These are phyloP conservation scores for Karstenula rhodostoma DNA, from an alignment of 2,329 filamentous ascomycete species.

Conservation along the genomic window DNA sequence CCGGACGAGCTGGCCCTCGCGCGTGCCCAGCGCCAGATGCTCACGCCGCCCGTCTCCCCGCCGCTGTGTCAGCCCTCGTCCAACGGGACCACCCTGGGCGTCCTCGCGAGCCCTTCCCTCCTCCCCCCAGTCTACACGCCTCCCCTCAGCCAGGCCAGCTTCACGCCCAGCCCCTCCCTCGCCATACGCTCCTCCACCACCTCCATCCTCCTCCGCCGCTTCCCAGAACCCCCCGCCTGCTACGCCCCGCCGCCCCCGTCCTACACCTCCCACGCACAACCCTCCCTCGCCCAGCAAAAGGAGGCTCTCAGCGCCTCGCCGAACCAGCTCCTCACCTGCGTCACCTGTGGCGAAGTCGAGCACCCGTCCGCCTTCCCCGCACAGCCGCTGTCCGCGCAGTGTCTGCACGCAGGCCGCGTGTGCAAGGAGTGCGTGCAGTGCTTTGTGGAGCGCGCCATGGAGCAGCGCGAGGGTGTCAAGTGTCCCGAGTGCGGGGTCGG, in stretches of 20 bases:
- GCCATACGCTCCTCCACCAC: slow-evolving; percentile 8
- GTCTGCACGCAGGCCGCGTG: slow-evolving; percentile 39
- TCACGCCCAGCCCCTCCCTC: not conserved
- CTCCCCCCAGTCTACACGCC: not conserved
- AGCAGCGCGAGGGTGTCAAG: slow-evolving; percentile 28
- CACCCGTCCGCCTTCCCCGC: slow-evolving; percentile 30
- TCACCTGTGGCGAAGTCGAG: slow-evolving; percentile 36
- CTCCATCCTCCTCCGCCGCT: not conserved
- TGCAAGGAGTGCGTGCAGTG: slow-evolving; percentile 37
- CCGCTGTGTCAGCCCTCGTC: slow-evolving; percentile 6
- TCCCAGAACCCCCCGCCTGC: not conserved
- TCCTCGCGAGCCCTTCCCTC: not conserved
- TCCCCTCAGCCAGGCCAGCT: not conserved
- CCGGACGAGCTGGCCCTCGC: not conserved
- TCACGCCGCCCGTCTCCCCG: slow-evolving; percentile 10
- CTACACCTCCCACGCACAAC: slow-evolving; percentile 4
- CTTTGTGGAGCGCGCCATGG: slow-evolving; percentile 34
- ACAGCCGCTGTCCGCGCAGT: slow-evolving; percentile 32
- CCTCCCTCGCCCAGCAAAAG: slow-evolving; percentile 6
- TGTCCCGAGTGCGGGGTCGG: slow-evolving; percentile 43
- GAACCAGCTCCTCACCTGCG: slow-evolving; percentile 27
- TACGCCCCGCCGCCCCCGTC: not conserved
- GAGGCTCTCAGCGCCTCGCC: slow-evolving; percentile 1
- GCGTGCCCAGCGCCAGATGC: not conserved
- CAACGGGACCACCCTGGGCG: not conserved